Conservation (phyloP, 139 green algal species). For the Pleodorina starrii region DNA sequence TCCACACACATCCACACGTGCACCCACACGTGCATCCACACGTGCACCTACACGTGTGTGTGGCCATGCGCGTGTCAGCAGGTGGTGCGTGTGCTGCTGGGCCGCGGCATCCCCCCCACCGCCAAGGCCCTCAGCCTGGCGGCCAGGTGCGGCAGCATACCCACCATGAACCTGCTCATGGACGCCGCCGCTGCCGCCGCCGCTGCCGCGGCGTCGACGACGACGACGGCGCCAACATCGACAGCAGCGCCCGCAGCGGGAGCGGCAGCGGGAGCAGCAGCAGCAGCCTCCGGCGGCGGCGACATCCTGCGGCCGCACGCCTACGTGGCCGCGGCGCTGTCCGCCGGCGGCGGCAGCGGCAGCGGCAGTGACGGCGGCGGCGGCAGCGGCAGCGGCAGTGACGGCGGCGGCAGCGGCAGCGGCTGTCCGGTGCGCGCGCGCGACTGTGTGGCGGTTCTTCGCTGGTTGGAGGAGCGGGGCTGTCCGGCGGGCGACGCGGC, state of each 20-base stretch:
- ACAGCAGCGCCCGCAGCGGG: neutral
- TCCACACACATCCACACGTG: too few species aligned
- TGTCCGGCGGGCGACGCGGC: neutral
- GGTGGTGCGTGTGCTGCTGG: constrained; percentile 9
- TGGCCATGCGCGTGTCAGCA: too few species aligned
- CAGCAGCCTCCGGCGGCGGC: neutral
- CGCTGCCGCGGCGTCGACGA: neutral
- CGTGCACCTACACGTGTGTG: too few species aligned
- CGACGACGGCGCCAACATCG: neutral
- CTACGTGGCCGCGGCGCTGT: constrained; percentile 7
- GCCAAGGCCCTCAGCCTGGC: neutral
- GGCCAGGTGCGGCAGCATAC: neutral
- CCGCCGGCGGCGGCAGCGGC: neutral
- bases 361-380: neutral
- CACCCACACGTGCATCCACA: too few species aligned
- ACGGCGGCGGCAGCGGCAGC: neutral
- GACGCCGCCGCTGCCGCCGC: neutral
- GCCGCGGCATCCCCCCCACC: neutral
- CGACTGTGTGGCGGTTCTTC: neutral
- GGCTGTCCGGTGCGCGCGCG: neutral
- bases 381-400: neutral
- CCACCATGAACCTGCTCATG: constrained; percentile 1
- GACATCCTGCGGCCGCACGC: neutral
- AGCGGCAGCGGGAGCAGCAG: neutral
- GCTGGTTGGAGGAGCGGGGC: neutral